Evolutionary conservation across 225 moss, liverwort and hornwort species (phyloP), one percentile per base, ranked within the genome.

Genomic region (Rhytidiadelphus loreus): DNA sequence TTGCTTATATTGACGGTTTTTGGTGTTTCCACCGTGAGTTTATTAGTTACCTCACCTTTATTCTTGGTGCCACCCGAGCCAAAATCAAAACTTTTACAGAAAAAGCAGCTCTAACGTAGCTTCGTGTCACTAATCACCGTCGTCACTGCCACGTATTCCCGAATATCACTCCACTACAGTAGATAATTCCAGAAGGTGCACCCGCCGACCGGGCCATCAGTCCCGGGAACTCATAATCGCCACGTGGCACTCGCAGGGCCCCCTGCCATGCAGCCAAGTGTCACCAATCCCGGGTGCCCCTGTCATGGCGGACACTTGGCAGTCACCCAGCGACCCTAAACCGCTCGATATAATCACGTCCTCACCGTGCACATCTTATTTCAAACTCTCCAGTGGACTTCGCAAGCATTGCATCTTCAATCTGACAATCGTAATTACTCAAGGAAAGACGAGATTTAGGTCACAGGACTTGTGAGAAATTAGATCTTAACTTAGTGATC

Each of bases 271-370:
- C 21, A 8, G 86, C 65, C 89, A 86, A 82, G 62, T 86, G 86
- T 60, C 86, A 74, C 8, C 83, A 9, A 37, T 23, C 32, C 15
- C 11, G 25, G 9, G 10, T 12, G 59, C 18, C 59, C 46, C 13
- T 32, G 46, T 57, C 89, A 86, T 82, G 89, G 25, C 30, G 7
- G 82, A 89, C 89, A 89, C 86, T 86, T 89, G 89, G 89, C 86
- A 30, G 58, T 23, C 20, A 23, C 20, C 22, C 59, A 25, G 5
- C 75, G 25, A 58, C 76, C 66, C 44, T 4, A 21, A 9, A 16
- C 23, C 22, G 37, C n/a, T 74, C 48, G 16, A 57, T 82, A 58
- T 82, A 75, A 30, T 44, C 16, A 28, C 56, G 32, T 41, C 39
- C 26, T 14, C 17, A 2, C 7, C 11, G 13, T 5, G 4, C 21